phyloP scores from a whole-genome alignment of 2,329 filamentous ascomycete genomes.

The Apiospora sp. region DNA sequence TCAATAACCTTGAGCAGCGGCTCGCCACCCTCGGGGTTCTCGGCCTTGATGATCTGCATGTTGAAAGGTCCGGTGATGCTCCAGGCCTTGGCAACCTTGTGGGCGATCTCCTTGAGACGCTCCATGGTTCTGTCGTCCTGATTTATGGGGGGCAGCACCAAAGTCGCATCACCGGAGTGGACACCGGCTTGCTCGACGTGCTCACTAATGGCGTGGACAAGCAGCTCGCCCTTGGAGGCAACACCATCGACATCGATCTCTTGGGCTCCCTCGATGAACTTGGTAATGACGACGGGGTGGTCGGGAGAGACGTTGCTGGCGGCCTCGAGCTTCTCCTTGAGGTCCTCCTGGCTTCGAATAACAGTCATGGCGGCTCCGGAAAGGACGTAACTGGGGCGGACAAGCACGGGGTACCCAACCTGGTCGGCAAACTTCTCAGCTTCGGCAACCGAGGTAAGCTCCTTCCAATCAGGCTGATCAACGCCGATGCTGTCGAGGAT shows the following conservation, averaged over 20 bases:
- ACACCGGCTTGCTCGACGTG: slow-evolving; percentile 98
- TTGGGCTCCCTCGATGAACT: slow-evolving; percentile 96
- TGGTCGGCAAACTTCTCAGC: slow-evolving; percentile 86
- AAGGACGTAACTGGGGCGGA: slow-evolving; percentile 93
- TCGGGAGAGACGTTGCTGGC: slow-evolving; percentile 92
- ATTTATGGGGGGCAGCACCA: slow-evolving; percentile 86
- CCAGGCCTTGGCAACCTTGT: slow-evolving; percentile 97
- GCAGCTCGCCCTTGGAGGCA: slow-evolving; percentile 82
- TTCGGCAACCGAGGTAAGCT: slow-evolving; percentile 87
- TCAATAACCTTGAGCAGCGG: slow-evolving; percentile 93
- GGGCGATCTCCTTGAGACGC: slow-evolving; percentile 92
- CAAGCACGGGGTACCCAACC: slow-evolving; percentile 93
- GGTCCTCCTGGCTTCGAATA: slow-evolving; percentile 84
- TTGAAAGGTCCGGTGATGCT: slow-evolving; percentile 98
- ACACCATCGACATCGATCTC: slow-evolving; percentile 98
- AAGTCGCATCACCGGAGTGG: slow-evolving; percentile 95
- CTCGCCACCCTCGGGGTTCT: slow-evolving; percentile 76
- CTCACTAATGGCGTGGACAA: slow-evolving; percentile 92
- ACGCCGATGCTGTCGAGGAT: slow-evolving; percentile 97
- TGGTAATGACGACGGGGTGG: slow-evolving; percentile 96
- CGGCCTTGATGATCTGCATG: slow-evolving; percentile 99
- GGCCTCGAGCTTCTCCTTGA: slow-evolving; percentile 93
- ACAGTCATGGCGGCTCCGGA: slow-evolving; percentile 99
- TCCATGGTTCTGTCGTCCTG: slow-evolving; percentile 81
- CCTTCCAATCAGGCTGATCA: slow-evolving; percentile 98